Base-by-base conservation (phyloP, 768 basidiomycete species). In the Lactarius trivialis region DNA sequence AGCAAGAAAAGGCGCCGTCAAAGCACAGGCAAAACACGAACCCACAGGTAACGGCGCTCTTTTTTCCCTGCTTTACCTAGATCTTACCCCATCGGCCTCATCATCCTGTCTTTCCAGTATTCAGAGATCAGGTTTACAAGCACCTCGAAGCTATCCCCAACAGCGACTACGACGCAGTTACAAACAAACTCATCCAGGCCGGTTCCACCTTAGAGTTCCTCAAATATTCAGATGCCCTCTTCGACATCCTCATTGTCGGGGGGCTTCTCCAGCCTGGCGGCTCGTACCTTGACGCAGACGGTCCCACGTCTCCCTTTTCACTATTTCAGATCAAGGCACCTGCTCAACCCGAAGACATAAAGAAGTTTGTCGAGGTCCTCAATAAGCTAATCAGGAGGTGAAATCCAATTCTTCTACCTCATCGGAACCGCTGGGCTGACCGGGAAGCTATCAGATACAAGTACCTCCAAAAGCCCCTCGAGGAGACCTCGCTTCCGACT, bases 201-300 rank as follows among this genome's bases (percentile, higher is more conserved):
- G 96, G 95, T 48, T 85, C 88, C 28, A 87, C 91, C 54, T 89
- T 99, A 74, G 97, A 99, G 76, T 88, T 85, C 71, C 85, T 95
- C 75, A 97, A 97, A 79, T 98, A 98, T 86, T 91, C 93, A 76
- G 94, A 97, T 70, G 82, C 88, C 60, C 86, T 98, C 70, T 98
- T 97, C 76, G 95, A 99, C 77, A 84, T 97, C 78, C 82, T 98
- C 72, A 84, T 99, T 70, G 89, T 94, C 71, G 96, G 96, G 54
- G 93, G 93, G 45, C 88, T 99, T 66, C 85, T 99, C 69, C 95
- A 98, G 76, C 97, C 96, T 21, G 96, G 96, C 56, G 96, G 96
- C 63, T 84, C 79, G 70, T 94, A 91, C 76, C 70, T 98, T 75
- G 93, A 97, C 61, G 91, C 93, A 64, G 86, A 85, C 54, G 86